These are phyloP conservation scores for Letharia columbiana DNA, from an alignment of 495 filamentous ascomycete genomes.

Conservation along the genomic window DNA sequence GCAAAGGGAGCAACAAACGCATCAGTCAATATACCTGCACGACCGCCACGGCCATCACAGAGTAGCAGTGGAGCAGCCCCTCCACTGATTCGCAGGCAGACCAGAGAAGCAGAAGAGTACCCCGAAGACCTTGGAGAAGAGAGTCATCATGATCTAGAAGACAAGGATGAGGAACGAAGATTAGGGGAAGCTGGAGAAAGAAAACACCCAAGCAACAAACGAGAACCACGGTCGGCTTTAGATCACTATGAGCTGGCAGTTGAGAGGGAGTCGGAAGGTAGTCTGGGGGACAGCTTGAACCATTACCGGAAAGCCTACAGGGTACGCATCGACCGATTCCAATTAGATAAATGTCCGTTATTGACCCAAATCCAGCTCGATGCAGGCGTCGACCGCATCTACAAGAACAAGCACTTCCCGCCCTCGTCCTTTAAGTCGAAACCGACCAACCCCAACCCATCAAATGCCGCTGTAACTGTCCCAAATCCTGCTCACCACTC, in stretches of 20 bases:
- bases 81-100: constrained; percentile 29
- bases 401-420: constrained; percentile 84
- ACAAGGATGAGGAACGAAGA: constrained; percentile 36
- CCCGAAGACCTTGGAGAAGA: constrained; percentile 37
- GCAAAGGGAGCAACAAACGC: constrained; percentile 28
- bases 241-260: constrained; percentile 92
- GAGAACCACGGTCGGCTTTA: constrained; percentile 66
- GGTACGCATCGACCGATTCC: constrained; percentile 35
- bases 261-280: constrained; percentile 76
- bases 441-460: constrained; percentile 43
- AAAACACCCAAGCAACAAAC: constrained; percentile 17
- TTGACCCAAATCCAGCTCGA: constrained; percentile 55
- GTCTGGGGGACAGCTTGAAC: constrained; percentile 77
- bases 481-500: constrained; percentile 49
- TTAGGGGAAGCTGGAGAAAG: constrained; percentile 33
- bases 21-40: constrained; percentile 24
- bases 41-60: constrained; percentile 24
- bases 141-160: constrained; percentile 37
- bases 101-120: constrained; percentile 37
- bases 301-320: constrained; percentile 86
- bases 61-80: constrained; percentile 25
- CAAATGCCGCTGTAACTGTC: constrained; percentile 44
- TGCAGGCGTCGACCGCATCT: constrained; percentile 69
- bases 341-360: constrained; percentile 14
- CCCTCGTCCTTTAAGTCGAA: constrained; percentile 50